A percentile compares a stretch with the other conserved stretches of the same genome.
These are phyloP conservation scores for Fusarium graminum DNA, from an alignment of 2,329 filamentous ascomycete genomes.

Conservation along the genomic window DNA sequence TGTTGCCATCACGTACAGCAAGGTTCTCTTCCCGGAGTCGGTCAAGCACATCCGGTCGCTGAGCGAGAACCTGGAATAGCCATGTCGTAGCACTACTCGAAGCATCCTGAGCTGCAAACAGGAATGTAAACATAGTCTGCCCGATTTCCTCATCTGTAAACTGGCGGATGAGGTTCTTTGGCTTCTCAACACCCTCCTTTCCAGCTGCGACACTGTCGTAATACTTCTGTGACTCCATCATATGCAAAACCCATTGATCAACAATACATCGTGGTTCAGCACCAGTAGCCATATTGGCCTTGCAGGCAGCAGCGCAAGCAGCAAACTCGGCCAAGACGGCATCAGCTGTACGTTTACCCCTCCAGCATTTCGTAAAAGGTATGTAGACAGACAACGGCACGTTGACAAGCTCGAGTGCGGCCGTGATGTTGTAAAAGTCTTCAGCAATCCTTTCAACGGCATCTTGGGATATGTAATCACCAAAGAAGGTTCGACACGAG, in stretches of 20 bases:
- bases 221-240: constrained; percentile 79
- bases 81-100: constrained; percentile 66
- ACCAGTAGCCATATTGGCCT: constrained; percentile 77
- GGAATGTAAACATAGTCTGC: constrained; percentile 65
- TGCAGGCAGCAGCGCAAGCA: constrained; percentile 78
- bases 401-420: constrained; percentile 83
- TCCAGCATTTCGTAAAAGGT: constrained; percentile 81
- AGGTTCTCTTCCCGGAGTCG: constrained; percentile 63
- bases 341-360: constrained; percentile 80
- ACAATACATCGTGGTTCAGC: constrained; percentile 79
- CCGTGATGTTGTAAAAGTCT: constrained; percentile 83
- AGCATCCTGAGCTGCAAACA: constrained; percentile 67
- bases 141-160: constrained; percentile 64
- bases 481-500: constrained; percentile 83
- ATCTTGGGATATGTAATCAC: constrained; percentile 80
- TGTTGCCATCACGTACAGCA: constrained; percentile 58
- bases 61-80: constrained; percentile 65
- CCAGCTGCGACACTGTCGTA: constrained; percentile 73
- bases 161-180: constrained; percentile 62
- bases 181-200: constrained; percentile 56
- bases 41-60: constrained; percentile 62
- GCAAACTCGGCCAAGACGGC: constrained; percentile 78
- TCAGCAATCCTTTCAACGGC: constrained; percentile 80
- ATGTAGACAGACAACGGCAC: constrained; percentile 77
- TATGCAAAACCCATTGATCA: constrained; percentile 80